These are phyloP conservation scores for Limnanthes douglasii DNA, from an alignment of 345 rosid genomes.

Conservation along the genomic window DNA sequence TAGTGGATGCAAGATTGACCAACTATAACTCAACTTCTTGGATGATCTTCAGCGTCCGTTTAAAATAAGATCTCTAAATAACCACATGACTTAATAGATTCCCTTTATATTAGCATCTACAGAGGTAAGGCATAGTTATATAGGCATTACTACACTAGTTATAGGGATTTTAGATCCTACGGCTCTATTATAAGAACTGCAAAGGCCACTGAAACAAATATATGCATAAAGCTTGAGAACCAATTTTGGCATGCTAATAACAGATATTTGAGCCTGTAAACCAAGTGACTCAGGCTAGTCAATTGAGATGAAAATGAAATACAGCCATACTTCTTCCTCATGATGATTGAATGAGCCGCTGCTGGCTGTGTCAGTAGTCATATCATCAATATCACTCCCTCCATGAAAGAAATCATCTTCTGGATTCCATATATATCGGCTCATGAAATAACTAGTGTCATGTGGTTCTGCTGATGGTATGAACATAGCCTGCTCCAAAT, in stretches of 20 bases:
- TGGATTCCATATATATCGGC: conserved; percentile 84
- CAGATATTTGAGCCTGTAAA: too few species aligned
- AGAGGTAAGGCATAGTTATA: too few species aligned
- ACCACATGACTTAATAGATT: neutral
- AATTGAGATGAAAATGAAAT: conserved; percentile 1
- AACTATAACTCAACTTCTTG: conserved; percentile 3
- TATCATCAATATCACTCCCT: conserved; percentile 70
- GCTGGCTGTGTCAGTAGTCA: conserved; percentile 67
- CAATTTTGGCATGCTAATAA: too few species aligned
- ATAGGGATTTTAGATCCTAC: too few species aligned
- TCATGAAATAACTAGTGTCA: conserved; percentile 89
- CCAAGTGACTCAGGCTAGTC: too few species aligned
- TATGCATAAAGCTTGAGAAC: too few species aligned
- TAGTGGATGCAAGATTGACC: too few species aligned
- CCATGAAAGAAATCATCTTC: conserved; percentile 72
- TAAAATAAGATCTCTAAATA: neutral
- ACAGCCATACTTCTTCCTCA: conserved; percentile 57
- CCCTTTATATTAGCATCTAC: neutral
- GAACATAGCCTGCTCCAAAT: conserved; percentile 67
- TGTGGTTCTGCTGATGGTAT: conserved; percentile 75
- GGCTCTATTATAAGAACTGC: too few species aligned
- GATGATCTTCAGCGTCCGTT: neutral
- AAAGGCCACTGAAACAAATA: too few species aligned
- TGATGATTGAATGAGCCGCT: conserved; percentile 50
- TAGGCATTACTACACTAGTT: too few species aligned